Conservation (phyloP, 805 yeast species). For the Kuraishia borneana region DNA sequence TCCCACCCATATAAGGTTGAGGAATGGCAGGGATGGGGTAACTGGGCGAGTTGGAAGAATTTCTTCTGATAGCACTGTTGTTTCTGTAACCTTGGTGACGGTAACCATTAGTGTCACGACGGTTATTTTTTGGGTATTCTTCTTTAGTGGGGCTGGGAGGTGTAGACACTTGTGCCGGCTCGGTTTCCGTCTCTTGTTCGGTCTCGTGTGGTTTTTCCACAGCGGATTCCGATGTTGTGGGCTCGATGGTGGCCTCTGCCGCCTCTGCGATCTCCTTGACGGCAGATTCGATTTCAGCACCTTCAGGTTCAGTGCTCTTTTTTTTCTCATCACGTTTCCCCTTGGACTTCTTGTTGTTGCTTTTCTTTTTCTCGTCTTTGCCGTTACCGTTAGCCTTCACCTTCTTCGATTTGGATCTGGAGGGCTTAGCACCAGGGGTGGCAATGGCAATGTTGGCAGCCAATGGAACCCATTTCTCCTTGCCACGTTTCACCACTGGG, state of each 20-base stretch:
- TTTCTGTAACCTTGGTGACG: background rate
- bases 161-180: background rate
- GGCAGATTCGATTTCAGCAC: background rate
- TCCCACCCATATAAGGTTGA: background rate
- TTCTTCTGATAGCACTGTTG: constrained; percentile 1
- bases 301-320: background rate
- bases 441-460: constrained; percentile 42
- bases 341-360: background rate
- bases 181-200: background rate
- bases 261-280: background rate
- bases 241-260: background rate
- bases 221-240: no score
- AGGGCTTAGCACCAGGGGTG: constrained; percentile 9
- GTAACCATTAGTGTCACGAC: background rate
- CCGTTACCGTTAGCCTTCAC: no score
- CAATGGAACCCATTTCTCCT: constrained; percentile 67
- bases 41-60: background rate
- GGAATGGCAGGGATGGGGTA: background rate
- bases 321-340: background rate
- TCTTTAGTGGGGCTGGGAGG: background rate
- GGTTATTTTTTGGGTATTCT: background rate
- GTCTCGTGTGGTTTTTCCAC: background rate
- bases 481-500: constrained; percentile 23
- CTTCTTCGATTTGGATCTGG: constrained; percentile 1
- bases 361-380: background rate